Evolutionary conservation across 2,329 filamentous ascomycete species (phyloP).

Genomic region (Colletotrichum musicola): DNA sequence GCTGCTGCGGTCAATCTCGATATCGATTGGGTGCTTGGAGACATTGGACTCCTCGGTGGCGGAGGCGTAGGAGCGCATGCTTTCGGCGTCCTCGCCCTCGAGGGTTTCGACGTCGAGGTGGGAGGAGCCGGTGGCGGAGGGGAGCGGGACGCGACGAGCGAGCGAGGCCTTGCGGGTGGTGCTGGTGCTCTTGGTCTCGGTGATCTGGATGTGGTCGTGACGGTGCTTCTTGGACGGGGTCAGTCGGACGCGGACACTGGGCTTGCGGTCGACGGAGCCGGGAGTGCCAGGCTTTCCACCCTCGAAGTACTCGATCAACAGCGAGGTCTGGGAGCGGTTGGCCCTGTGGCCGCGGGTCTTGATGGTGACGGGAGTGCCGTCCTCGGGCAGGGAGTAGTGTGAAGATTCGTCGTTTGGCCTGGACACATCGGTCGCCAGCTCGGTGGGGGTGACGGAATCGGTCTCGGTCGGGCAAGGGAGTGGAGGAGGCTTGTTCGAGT

Average conservation of each 20-base stretch:
- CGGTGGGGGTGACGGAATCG: conserved; percentile 72
- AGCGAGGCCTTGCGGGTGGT: conserved; percentile 73
- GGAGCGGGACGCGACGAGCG: conserved; percentile 66
- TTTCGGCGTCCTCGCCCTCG: conserved; percentile 72
- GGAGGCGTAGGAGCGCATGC: conserved; percentile 81
- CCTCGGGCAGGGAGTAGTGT: conserved; percentile 84
- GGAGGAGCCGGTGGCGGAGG: conserved; percentile 54
- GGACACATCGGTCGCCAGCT: conserved; percentile 77
- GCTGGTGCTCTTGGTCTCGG: conserved; percentile 76
- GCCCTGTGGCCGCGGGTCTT: conserved; percentile 75
- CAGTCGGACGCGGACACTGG: conserved; percentile 83
- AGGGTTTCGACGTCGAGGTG: conserved; percentile 58
- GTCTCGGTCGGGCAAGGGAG: conserved; percentile 85
- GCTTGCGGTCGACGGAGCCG: conserved; percentile 74
- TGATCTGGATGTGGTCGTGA: conserved; percentile 88
- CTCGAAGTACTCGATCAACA: conserved; percentile 96
- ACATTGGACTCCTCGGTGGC: conserved; percentile 84
- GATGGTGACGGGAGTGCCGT: conserved; percentile 93
- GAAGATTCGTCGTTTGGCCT: conserved; percentile 77
- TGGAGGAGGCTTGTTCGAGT: conserved; percentile 71
- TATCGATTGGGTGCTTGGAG: conserved; percentile 83
- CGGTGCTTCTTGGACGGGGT: conserved; percentile 80
- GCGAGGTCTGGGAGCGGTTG: conserved; percentile 83
- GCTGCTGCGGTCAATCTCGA: conserved; percentile 77
- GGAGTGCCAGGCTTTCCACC: conserved; percentile 71